Conservation (phyloP, 305 asterid species). For the Euphrasia arctica region DNA sequence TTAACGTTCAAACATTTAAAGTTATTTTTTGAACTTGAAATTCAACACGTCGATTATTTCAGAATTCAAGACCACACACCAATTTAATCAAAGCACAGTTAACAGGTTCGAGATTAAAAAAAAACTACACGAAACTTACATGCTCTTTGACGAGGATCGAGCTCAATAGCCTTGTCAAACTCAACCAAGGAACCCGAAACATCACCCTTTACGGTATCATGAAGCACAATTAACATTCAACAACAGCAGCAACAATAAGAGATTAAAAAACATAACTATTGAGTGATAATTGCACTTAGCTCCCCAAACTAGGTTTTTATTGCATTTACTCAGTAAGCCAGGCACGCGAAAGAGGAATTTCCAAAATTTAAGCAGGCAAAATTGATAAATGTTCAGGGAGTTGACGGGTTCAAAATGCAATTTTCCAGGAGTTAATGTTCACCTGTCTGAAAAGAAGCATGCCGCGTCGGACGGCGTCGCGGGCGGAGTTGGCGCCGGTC, state of each 20-base stretch:
- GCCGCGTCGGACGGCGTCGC: slow-evolving; percentile 67
- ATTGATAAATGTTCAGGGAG: background rate
- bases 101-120: too few species aligned
- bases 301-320: background rate
- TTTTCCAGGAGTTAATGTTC: background rate
- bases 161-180: slow-evolving; percentile 81
- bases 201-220: slow-evolving; percentile 54
- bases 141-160: slow-evolving; percentile 76
- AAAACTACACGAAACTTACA: slow-evolving; percentile 35
- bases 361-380: background rate
- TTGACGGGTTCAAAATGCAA: background rate
- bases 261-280: too few species aligned
- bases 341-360: background rate
- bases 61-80: slow-evolving; percentile 5
- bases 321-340: background rate
- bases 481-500: slow-evolving; percentile 56
- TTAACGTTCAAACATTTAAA: too few species aligned
- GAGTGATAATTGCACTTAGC: background rate
- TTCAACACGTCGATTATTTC: too few species aligned
- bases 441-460: slow-evolving; percentile 88
- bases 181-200: slow-evolving; percentile 69
- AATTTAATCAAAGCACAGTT: background rate
- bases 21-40: too few species aligned
- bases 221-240: slow-evolving; percentile 19
- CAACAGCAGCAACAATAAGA: too few species aligned